phyloP scores from a whole-genome alignment of 768 basidiomycete genomes.

The Suillus clintonianus region DNA sequence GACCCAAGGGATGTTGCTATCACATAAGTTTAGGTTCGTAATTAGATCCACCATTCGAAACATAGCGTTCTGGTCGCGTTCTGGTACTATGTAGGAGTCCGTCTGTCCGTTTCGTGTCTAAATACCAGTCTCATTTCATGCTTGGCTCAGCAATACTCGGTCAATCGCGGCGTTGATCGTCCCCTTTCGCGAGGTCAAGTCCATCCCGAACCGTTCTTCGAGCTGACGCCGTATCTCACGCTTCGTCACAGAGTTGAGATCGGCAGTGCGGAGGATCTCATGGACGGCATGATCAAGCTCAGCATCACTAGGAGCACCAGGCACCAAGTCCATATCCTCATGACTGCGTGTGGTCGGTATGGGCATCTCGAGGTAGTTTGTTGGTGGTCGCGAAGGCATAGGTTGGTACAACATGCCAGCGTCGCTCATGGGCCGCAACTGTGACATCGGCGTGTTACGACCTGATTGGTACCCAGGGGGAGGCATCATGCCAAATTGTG shows the following conservation, averaged over 20 bases:
- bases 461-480: constrained; percentile 79
- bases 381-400: constrained; percentile 67
- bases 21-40: constrained; percentile 1
- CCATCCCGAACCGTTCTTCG: constrained; percentile 80
- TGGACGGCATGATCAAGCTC: constrained; percentile 79
- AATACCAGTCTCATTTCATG: constrained; percentile 11
- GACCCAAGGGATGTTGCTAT: not conserved
- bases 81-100: not conserved
- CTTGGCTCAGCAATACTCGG: constrained; percentile 59
- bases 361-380: constrained; percentile 76
- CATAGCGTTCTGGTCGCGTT: constrained; percentile 3
- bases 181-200: constrained; percentile 68
- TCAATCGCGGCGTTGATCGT: constrained; percentile 82
- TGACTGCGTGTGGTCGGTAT: constrained; percentile 57
- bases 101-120: constrained; percentile 1
- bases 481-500: constrained; percentile 56
- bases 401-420: constrained; percentile 54
- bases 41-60: constrained; percentile 10
- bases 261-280: constrained; percentile 71
- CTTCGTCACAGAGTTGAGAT: constrained; percentile 91
- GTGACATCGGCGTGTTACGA: constrained; percentile 59
- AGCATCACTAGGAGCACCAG: constrained; percentile 57
- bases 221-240: constrained; percentile 83
- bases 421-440: constrained; percentile 35
- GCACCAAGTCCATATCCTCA: constrained; percentile 47